phyloP scores from a whole-genome alignment of 805 yeast genomes.

The Isabelozyma gotoi region DNA sequence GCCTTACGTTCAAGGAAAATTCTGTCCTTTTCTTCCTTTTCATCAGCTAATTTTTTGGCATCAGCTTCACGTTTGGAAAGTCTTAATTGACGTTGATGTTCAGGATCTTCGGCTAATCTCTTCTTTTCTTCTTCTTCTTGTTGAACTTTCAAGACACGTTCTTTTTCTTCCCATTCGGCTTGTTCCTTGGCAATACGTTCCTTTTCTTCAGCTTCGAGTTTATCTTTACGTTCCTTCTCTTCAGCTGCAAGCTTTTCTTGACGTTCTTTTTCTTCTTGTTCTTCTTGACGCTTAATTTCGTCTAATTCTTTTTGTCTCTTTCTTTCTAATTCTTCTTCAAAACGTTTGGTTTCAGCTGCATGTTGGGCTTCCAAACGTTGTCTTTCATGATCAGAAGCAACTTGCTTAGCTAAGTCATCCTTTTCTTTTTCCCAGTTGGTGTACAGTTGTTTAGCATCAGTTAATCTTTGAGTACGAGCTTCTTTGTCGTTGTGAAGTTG shows the following conservation, averaged over 20 bases:
- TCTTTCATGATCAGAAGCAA: conserved; percentile 33
- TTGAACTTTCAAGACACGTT: conserved; percentile 6
- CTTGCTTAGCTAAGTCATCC: conserved; percentile 39
- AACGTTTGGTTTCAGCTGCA: conserved; percentile 30
- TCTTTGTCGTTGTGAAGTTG: conserved; percentile 39
- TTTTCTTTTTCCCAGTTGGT: conserved; percentile 47
- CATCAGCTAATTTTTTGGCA: conserved; percentile 20
- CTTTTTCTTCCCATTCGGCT: conserved; percentile 15
- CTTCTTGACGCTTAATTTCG: conserved; percentile 30
- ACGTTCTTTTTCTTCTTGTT: conserved; percentile 23
- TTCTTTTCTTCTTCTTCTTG: conserved; percentile 20
- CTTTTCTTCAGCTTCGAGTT: conserved; percentile 6
- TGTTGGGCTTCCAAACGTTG: conserved; percentile 44
- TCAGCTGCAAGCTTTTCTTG: conserved; percentile 9
- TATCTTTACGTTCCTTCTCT: conserved; percentile 16
- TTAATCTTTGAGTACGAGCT: conserved; percentile 32
- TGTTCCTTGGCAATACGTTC: conserved; percentile 23
- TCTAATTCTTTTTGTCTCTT: conserved; percentile 33
- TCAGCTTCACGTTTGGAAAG: conserved; percentile 25
- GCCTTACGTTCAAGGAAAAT: conserved; percentile 22
- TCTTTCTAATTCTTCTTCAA: conserved; percentile 33
- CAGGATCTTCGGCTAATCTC: conserved; percentile 21
- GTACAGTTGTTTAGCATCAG: conserved; percentile 40
- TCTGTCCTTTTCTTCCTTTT: conserved; percentile 26
- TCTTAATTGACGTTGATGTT: conserved; percentile 24